phyloP scores from a whole-genome alignment of 2,329 filamentous ascomycete species.

The Cercospora brassicicola region DNA sequence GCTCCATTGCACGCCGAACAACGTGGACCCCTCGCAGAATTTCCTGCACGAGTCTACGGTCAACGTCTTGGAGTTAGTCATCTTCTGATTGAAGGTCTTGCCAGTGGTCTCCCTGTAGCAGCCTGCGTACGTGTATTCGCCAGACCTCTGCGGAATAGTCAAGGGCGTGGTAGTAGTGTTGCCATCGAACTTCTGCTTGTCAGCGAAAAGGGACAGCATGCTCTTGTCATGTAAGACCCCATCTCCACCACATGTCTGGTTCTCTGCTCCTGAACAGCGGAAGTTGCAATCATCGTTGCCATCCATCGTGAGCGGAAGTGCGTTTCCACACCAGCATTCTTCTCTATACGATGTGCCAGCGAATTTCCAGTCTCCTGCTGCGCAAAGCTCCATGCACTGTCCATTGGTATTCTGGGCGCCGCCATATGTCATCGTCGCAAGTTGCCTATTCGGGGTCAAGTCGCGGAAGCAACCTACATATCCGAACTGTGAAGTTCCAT shows the following conservation, averaged over 20 bases:
- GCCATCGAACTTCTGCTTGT: constrained; percentile 31
- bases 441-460: constrained; percentile 23
- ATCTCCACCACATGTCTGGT: constrained; percentile 35
- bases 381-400: constrained; percentile 36
- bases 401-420: constrained; percentile 37
- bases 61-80: constrained; percentile 33
- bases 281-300: constrained; percentile 22
- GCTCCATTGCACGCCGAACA: constrained; percentile 42
- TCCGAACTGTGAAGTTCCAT: constrained; percentile 8
- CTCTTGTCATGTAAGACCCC: background rate
- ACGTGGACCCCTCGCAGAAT: constrained; percentile 33
- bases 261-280: constrained; percentile 33
- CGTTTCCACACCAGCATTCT: constrained; percentile 28
- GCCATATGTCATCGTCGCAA: constrained; percentile 34
- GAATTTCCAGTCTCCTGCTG: constrained; percentile 36
- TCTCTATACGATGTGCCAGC: constrained; percentile 42
- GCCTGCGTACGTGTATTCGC: constrained; percentile 28
- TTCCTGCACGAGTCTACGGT: constrained; percentile 42
- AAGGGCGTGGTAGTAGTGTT: constrained; percentile 31
- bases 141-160: constrained; percentile 27
- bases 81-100: constrained; percentile 22
- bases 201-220: constrained; percentile 24
- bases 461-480: constrained; percentile 41
- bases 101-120: constrained; percentile 22
- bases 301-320: constrained; percentile 10